phyloP scores from a whole-genome alignment of 805 yeast genomes.

The Schwanniomyces polymorphus region DNA sequence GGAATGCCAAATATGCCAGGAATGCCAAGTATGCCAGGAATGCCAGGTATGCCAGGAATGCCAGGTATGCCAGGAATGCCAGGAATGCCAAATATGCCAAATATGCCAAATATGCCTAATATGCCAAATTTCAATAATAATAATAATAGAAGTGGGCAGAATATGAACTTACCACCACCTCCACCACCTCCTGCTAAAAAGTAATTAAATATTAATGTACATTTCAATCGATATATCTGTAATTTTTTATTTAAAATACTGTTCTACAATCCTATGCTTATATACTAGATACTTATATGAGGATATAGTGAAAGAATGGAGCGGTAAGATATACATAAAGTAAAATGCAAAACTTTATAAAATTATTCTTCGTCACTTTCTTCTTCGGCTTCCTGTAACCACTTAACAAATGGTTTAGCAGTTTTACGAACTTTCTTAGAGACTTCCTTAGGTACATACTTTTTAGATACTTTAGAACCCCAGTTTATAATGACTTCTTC shows the following conservation, averaged over 20 bases:
- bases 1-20: constrained; percentile 23
- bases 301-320: background rate
- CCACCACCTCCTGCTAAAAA: constrained; percentile 18
- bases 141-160: constrained; percentile 6
- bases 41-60: constrained; percentile 28
- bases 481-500: constrained; percentile 81
- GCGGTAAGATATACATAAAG: background rate
- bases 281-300: background rate
- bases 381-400: constrained; percentile 94
- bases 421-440: constrained; percentile 94
- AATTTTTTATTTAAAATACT: background rate
- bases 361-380: constrained; percentile 65
- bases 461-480: constrained; percentile 91
- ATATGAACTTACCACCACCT: constrained; percentile 9
- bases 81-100: constrained; percentile 24
- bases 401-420: constrained; percentile 91
- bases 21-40: constrained; percentile 21
- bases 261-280: background rate
- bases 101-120: constrained; percentile 20
- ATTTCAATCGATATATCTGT: background rate
- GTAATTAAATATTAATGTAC: background rate
- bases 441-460: constrained; percentile 87
- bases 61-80: constrained; percentile 20
- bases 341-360: background rate
- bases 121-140: constrained; percentile 21